Evolutionary conservation across 352 stramenopile genomes (phyloP).

Genomic region (Pythium insidiosum): DNA sequence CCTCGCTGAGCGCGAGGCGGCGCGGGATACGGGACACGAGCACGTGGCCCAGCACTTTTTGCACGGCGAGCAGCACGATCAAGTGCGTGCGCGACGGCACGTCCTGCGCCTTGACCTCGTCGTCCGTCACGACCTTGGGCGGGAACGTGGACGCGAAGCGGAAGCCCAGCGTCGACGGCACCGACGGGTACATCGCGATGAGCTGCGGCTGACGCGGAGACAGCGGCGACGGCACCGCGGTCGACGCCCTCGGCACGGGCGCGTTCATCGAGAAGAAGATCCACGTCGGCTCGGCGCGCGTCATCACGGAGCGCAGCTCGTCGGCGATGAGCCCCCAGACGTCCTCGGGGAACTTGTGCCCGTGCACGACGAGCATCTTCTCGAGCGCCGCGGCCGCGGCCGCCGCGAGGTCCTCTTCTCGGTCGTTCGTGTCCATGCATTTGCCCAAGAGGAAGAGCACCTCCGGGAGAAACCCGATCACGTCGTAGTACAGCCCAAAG

Average conservation of each 20-base stretch:
- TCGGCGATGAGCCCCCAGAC: constrained; percentile 78
- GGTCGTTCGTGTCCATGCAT: constrained; percentile 69
- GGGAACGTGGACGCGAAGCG: constrained; percentile 42
- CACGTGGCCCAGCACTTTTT: constrained; percentile 62
- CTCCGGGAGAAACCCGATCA: constrained; percentile 67
- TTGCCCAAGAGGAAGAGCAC: constrained; percentile 70
- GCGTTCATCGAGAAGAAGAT: constrained; percentile 42
- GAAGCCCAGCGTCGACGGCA: constrained; percentile 43
- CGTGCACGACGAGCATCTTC: constrained; percentile 58
- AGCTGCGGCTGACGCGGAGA: constrained; percentile 47
- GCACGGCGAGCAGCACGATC: constrained; percentile 54
- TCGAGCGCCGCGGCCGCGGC: constrained; percentile 52
- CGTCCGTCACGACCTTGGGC: constrained; percentile 44
- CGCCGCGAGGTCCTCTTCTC: constrained; percentile 56
- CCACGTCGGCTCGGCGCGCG: constrained; percentile 65
- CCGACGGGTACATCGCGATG: constrained; percentile 62
- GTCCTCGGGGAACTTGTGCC: constrained; percentile 71
- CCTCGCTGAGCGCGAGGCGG: constrained; percentile 43
- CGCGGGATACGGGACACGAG: constrained; percentile 32
- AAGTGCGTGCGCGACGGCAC: constrained; percentile 63
- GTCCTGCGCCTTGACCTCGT: constrained; percentile 43
- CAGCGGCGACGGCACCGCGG: constrained; percentile 4
- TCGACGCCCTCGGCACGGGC: constrained; percentile 7
- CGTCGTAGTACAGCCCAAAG: constrained; percentile 77
- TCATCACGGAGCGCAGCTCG: constrained; percentile 72